phyloP scores from a whole-genome alignment of 495 filamentous ascomycete genomes.

The Cladorrhinum samala region DNA sequence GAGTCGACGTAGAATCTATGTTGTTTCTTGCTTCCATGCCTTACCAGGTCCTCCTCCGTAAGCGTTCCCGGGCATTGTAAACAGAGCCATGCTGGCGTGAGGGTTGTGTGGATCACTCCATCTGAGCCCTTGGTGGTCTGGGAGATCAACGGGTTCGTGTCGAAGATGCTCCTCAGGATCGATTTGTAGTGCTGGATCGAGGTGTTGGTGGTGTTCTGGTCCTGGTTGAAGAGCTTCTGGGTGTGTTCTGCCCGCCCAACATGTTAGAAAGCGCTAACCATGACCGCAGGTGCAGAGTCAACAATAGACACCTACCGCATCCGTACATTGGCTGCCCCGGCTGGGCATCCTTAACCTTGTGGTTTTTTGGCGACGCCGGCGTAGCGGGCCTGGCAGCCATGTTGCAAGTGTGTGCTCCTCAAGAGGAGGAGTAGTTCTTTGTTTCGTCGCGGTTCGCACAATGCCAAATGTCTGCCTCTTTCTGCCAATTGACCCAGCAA shows the following conservation, averaged over 20 bases:
- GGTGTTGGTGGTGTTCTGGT: conserved; percentile 41
- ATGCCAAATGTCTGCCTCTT: neutral
- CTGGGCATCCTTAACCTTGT: conserved; percentile 45
- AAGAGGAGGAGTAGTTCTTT: neutral
- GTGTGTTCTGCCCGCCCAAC: conserved; percentile 41
- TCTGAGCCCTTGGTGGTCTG: conserved; percentile 46
- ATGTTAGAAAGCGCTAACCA: conserved; percentile 15
- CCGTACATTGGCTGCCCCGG: conserved; percentile 49
- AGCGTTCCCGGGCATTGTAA: conserved; percentile 59
- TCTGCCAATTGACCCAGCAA: neutral
- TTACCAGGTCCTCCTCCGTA: conserved; percentile 48
- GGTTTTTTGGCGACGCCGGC: conserved; percentile 48
- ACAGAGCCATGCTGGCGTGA: conserved; percentile 62
- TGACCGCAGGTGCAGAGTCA: neutral
- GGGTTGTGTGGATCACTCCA: conserved; percentile 36
- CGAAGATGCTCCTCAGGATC: conserved; percentile 45
- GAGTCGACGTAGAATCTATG: conserved; percentile 79
- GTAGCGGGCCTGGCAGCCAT: conserved; percentile 44
- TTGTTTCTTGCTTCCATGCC: conserved; percentile 51
- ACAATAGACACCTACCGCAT: conserved; percentile 40
- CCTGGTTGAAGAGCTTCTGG: conserved; percentile 45
- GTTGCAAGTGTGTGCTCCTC: neutral
- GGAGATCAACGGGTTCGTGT: conserved; percentile 39
- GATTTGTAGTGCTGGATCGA: conserved; percentile 51
- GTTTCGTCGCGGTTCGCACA: neutral